Base-by-base conservation (phyloP, 2,329 filamentous ascomycete species). In the Fusarium avenaceum region DNA sequence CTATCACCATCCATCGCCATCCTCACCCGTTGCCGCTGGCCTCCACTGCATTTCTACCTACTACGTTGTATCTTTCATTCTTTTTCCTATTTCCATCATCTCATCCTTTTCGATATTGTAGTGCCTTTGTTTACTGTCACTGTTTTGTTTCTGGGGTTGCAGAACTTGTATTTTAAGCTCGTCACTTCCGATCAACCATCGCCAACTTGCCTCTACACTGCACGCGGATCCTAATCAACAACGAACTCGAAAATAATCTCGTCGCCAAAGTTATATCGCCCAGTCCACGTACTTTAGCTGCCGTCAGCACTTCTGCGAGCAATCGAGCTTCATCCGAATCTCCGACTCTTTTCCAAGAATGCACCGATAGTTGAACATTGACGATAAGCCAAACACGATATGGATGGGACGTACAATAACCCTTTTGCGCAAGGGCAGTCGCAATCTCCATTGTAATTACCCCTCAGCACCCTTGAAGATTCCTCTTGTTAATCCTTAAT, bases 401-500 rank as follows among this genome's bases (percentile, higher is more conserved):
- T 77, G 75, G 76, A 76, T 59, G 74, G 74, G 64, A 69, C 74
- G 30, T 73, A 75, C 56, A 74, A 70, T 42, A 75, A 75, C 50
- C 71, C 73, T 47, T 71, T 68, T 49, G 74, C 73, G 63, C 70
- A 72, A 63, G 71, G 63, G 59, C 72, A 74, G 45, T 68, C 69
- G 61, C 73, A 76, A 49, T 69, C 69, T 46, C 61, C 75, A 52
- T 61, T 75, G 76, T 77, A 72, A 67, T 67, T 20, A 57, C 22
- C 46, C 51, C 38, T 57, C 30, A 22, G 20, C 26, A 52, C 14
- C 19, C 22, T 38, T 15, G 7, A 44, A 20, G 35, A 10, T 30
- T 42, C 28, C n/a, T 38, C 26, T 38, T 61, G 33, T 62, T 74
- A 58, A 75, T 56, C 39, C 20, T 19, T 13, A 17, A 35, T 45